Base-by-base conservation (phyloP, 805 yeast genomes). In the Maudiozyma pseudohumilis region DNA sequence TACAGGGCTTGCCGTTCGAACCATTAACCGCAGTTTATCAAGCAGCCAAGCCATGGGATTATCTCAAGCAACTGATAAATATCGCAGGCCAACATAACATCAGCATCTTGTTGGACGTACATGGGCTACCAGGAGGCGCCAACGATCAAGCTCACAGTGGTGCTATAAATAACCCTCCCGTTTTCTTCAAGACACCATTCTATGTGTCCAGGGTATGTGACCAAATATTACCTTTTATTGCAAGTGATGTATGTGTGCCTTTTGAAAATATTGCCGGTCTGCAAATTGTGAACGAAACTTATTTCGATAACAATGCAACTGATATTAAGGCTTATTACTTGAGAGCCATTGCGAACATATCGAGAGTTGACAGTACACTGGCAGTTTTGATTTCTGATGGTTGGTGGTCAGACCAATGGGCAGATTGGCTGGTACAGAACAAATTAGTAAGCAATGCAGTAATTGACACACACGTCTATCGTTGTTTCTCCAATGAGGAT, bases 61-160 rank as follows among this genome's bases (percentile, higher is more conserved):
- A 69, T 16, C 66, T 80, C 43, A 75, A 74, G 55, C 50, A 63
- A 26, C 66, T 75, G 38, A 66, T 87, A 29, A 65, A 68, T 32
- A 71, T 65, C 36, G 96, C 96, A 2, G 69, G 55, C 0, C 42
- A 65, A 15, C 59, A 75, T 47, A 66, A 71, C 22, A 89, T 89
- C 40, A 81, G 86, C 10, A 77, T 89, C 1, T 50, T 89, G 38
- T 70, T 89, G 12, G 97, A 89, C 59, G 50, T 89, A 30, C 97
- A 92, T 60, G 96, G 82, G 0, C 59, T 89, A 8, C 96, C 96
- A 4, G 86, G 85, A 11, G 96, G 96, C 26, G 96, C 96, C 18
- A 89, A 92, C 52, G 71, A 76, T 1, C 81, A 78, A 23, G 84
- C 79, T 34, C 96, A 88, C 56, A 77, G 89, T 48, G 97, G 97